A percentile compares a stretch with the other conserved stretches of the same genome.
These are phyloP conservation scores for Xylaria flabelliformis DNA, from an alignment of 495 filamentous ascomycete genomes.

Conservation along the genomic window DNA sequence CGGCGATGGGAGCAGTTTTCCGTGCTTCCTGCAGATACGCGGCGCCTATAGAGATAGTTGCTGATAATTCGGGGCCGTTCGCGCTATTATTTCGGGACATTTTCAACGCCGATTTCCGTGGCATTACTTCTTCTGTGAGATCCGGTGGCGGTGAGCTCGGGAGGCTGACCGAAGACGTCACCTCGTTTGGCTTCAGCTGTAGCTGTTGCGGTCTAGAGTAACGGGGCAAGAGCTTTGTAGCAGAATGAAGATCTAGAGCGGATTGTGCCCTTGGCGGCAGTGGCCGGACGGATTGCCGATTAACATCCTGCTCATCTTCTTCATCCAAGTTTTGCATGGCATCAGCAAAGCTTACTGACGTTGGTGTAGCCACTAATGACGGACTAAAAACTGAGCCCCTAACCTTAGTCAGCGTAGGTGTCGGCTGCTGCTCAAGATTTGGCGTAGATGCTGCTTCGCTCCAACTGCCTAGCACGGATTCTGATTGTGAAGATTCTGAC, in stretches of 20 bases:
- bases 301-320: slow-evolving; percentile 17
- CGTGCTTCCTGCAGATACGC: slow-evolving; percentile 48
- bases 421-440: slow-evolving; percentile 41
- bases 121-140: slow-evolving; percentile 25
- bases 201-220: slow-evolving; percentile 43
- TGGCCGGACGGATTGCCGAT: slow-evolving; percentile 22
- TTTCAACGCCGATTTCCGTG: slow-evolving; percentile 38
- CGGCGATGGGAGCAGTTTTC: slow-evolving; percentile 36
- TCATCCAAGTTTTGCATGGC: slow-evolving; percentile 27
- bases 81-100: slow-evolving; percentile 34
- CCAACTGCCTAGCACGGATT: slow-evolving; percentile 36
- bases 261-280: slow-evolving; percentile 37
- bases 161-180: slow-evolving; percentile 35
- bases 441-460: slow-evolving; percentile 43
- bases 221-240: slow-evolving; percentile 37
- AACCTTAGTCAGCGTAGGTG: not conserved
- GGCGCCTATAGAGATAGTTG: slow-evolving; percentile 34
- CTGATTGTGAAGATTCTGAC: slow-evolving; percentile 9
- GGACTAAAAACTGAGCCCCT: slow-evolving; percentile 21
- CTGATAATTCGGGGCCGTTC: slow-evolving; percentile 29
- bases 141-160: slow-evolving; percentile 36
- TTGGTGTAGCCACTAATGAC: slow-evolving; percentile 27
- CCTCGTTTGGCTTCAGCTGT: slow-evolving; percentile 33
- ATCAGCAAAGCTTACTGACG: slow-evolving; percentile 31
- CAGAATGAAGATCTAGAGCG: slow-evolving; percentile 32